phyloP scores from a whole-genome alignment of 192 early-diverging fungal species.

The Gigaspora rosea region DNA sequence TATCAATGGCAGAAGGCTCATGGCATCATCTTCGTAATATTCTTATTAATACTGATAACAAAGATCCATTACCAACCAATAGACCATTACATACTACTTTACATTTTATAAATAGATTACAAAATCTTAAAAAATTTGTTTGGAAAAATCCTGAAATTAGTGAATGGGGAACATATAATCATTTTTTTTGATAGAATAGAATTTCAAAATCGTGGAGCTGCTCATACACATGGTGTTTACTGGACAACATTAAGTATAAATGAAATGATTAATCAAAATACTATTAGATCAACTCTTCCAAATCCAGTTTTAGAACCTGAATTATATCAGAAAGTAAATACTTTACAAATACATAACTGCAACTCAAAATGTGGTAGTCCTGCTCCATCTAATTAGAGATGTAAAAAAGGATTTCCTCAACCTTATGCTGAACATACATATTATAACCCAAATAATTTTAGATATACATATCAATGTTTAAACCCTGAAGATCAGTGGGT shows the following conservation, averaged over 20 bases:
- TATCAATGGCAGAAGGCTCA: neutral
- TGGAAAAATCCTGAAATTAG: neutral
- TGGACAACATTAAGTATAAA: too few relatives aligned
- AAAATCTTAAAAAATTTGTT: neutral
- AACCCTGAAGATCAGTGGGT: neutral
- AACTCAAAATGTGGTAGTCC: conserved; percentile 1
- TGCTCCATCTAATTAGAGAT: neutral
- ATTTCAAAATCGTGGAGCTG: neutral
- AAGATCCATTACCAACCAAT: conserved; percentile 5
- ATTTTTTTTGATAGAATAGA: conserved; percentile 17
- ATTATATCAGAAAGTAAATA: neutral
- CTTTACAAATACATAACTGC: conserved; percentile 1
- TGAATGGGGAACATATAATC: neutral
- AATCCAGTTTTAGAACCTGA: neutral
- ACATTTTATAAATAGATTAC: neutral
- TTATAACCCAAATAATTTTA: neutral
- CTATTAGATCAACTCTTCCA: too few relatives aligned
- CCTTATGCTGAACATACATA: neutral
- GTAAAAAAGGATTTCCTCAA: neutral
- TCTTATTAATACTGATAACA: too few relatives aligned
- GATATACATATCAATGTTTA: neutral
- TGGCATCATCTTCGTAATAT: too few relatives aligned
- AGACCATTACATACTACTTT: conserved; percentile 2
- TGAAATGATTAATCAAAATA: too few relatives aligned
- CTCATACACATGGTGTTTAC: too few relatives aligned